phyloP scores from a whole-genome alignment of 805 yeast genomes.

The Wilhelminamyces savonicus region DNA sequence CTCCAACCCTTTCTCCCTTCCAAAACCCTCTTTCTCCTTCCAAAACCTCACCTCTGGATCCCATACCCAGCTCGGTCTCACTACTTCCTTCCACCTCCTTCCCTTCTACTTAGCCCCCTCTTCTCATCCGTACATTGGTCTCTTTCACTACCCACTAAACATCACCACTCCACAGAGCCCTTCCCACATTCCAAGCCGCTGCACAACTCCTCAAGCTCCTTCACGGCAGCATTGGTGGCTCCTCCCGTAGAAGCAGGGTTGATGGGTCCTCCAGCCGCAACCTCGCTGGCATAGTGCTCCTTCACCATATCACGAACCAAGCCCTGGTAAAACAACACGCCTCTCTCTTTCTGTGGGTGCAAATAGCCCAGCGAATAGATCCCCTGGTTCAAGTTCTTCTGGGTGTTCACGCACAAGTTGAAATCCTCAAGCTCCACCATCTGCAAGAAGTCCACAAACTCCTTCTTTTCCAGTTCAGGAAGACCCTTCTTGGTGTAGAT shows the following conservation, averaged over 20 bases:
- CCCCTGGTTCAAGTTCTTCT: slow-evolving; percentile 56
- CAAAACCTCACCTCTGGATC: too few relatives aligned
- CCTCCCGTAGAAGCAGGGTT: slow-evolving; percentile 48
- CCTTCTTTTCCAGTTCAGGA: slow-evolving; percentile 46
- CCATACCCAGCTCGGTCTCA: too few relatives aligned
- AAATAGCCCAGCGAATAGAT: slow-evolving; percentile 52
- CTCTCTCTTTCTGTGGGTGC: slow-evolving; percentile 54
- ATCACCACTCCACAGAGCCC: slow-evolving; percentile 10
- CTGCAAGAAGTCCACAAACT: slow-evolving; percentile 58
- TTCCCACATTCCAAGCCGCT: slow-evolving; percentile 40
- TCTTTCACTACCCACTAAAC: too few relatives aligned
- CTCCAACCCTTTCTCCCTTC: too few relatives aligned
- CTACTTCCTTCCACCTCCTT: too few relatives aligned
- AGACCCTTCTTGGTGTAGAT: slow-evolving; percentile 56
- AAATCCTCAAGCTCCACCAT: slow-evolving; percentile 55
- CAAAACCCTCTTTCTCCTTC: too few relatives aligned
- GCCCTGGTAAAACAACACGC: slow-evolving; percentile 52
- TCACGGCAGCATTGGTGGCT: slow-evolving; percentile 34
- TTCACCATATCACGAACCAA: slow-evolving; percentile 54
- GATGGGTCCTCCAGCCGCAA: slow-evolving; percentile 37
- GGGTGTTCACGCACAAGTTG: slow-evolving; percentile 54
- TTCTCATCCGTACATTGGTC: too few relatives aligned
- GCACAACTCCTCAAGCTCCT: slow-evolving; percentile 46
- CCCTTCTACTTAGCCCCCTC: too few relatives aligned
- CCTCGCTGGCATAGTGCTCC: slow-evolving; percentile 43